Conservation (phyloP, 495 filamentous ascomycete species). For the Neurospora sp. region DNA sequence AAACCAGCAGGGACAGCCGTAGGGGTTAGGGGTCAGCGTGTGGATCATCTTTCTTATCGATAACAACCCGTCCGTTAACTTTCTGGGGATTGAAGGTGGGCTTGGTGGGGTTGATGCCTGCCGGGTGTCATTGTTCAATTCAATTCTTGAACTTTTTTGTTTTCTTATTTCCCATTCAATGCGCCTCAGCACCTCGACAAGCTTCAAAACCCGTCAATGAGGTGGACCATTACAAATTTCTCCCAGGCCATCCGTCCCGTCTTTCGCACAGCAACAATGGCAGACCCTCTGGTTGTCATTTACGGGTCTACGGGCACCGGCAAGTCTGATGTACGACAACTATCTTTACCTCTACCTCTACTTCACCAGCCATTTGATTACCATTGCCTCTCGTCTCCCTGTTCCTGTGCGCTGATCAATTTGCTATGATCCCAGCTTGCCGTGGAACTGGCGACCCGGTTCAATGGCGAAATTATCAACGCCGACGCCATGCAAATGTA, state of each 20-base stretch:
- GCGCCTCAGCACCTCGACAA: neutral
- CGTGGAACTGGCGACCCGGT: constrained; percentile 70
- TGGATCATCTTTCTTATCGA: neutral
- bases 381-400: neutral
- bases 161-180: neutral
- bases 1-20: neutral
- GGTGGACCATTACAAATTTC: neutral
- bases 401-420: neutral
- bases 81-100: neutral
- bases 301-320: constrained; percentile 92
- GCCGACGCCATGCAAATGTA: constrained; percentile 99
- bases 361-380: neutral
- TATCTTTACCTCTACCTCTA: neutral
- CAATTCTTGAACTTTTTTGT: neutral
- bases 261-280: neutral
- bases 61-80: neutral
- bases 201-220: neutral
- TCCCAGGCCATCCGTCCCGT: neutral
- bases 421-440: constrained; percentile 55
- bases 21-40: neutral
- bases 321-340: constrained; percentile 76
- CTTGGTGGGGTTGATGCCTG: neutral
- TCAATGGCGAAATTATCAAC: constrained; percentile 95
- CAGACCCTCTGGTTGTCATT: constrained; percentile 65
- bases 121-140: neutral